These are phyloP conservation scores for Hypoxylon intermedium DNA, from an alignment of 495 filamentous ascomycete genomes.

Conservation along the genomic window DNA sequence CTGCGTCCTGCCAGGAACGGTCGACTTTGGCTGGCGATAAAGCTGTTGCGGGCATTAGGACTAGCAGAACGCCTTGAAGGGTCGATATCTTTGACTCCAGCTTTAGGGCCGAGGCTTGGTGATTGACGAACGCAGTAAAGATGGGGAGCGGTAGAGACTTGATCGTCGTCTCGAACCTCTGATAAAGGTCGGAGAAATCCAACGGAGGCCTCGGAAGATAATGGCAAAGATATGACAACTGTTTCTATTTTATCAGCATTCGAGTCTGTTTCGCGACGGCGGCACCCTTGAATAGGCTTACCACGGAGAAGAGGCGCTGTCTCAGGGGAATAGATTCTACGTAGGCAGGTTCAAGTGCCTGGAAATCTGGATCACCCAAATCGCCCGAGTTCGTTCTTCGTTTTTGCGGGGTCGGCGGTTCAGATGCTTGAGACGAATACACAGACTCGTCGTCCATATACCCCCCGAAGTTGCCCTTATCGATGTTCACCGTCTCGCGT, in stretches of 20 bases:
- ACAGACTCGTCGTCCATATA: conserved; percentile 51
- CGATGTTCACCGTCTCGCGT: conserved; percentile 53
- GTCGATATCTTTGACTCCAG: conserved; percentile 64
- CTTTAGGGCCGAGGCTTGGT: conserved; percentile 54
- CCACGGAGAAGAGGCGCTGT: conserved; percentile 64
- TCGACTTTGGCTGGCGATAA: conserved; percentile 56
- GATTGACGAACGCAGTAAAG: conserved; percentile 76
- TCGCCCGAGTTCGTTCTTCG: conserved; percentile 26
- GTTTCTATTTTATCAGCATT: too few species aligned
- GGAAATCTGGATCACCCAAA: conserved; percentile 33
- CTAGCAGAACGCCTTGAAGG: conserved; percentile 67
- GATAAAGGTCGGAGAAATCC: conserved; percentile 69
- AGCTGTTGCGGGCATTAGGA: conserved; percentile 65
- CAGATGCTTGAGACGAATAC: conserved; percentile 42
- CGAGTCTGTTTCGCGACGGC: too few species aligned
- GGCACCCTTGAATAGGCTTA: conserved; percentile 12
- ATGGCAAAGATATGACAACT: conserved; percentile 42
- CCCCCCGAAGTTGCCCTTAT: conserved; percentile 54
- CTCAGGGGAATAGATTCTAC: conserved; percentile 67
- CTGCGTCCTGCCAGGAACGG: conserved; percentile 44
- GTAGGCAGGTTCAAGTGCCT: conserved; percentile 50
- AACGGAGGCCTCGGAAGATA: conserved; percentile 49
- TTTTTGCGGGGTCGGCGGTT: conserved; percentile 42
- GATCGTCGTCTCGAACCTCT: conserved; percentile 69
- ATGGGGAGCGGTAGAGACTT: conserved; percentile 68